Conservation (phyloP, 345 rosid species). For the Salix exigua region DNA sequence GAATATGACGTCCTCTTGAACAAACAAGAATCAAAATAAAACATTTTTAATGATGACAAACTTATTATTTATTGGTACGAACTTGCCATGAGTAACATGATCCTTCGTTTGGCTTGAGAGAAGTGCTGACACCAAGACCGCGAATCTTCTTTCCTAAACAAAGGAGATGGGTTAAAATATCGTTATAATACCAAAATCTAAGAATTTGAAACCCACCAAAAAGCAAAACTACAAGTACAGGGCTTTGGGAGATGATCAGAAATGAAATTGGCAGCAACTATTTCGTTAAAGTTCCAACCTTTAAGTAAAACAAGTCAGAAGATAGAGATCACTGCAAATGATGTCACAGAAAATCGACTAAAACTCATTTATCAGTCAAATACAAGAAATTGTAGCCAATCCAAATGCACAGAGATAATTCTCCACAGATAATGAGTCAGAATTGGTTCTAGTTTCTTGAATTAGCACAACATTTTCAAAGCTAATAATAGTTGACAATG, state of each 20-base stretch:
- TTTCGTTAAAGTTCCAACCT: background rate
- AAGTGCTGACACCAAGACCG: conserved; percentile 60
- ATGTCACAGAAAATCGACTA: background rate
- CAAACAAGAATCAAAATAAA: background rate
- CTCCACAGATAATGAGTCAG: background rate
- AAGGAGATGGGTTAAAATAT: background rate
- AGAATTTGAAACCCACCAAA: background rate
- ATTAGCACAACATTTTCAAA: background rate
- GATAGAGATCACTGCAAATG: background rate
- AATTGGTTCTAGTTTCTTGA: background rate
- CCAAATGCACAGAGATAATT: background rate
- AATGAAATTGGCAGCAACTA: background rate
- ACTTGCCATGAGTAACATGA: conserved; percentile 62
- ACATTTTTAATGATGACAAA: background rate
- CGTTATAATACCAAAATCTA: background rate
- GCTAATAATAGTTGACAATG: background rate
- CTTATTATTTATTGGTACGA: background rate
- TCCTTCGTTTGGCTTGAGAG: conserved; percentile 79
- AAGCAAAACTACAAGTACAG: background rate
- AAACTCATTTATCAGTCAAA: background rate
- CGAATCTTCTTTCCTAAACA: conserved; percentile 64
- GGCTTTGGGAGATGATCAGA: background rate
- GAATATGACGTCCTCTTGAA: background rate
- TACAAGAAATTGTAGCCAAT: background rate
- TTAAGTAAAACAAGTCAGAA: background rate